Conservation (phyloP, 2,329 filamentous ascomycete genomes). For the Achaetomium macrosporum region DNA sequence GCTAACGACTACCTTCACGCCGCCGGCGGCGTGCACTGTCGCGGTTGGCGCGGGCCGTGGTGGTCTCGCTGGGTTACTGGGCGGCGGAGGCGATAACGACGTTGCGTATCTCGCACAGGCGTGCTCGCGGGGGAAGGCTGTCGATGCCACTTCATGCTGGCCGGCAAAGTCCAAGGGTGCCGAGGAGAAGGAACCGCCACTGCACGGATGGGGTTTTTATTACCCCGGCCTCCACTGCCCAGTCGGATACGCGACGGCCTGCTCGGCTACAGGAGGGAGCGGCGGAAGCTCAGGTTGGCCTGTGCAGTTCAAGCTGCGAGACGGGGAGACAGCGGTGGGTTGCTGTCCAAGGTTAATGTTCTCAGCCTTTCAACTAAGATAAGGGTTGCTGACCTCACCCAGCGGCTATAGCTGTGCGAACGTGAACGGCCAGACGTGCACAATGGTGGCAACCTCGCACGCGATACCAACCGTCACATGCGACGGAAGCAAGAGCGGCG, state of each 20-base stretch:
- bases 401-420: constrained; percentile 27
- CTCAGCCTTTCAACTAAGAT: not conserved
- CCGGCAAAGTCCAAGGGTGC: constrained; percentile 21
- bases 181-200: constrained; percentile 7
- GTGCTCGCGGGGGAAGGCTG: constrained; percentile 16
- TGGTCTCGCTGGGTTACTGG: constrained; percentile 10
- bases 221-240: constrained; percentile 26
- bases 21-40: constrained; percentile 24
- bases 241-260: constrained; percentile 24
- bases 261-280: constrained; percentile 23
- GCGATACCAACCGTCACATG: constrained; percentile 22
- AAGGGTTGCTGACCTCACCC: not conserved
- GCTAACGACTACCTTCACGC: constrained; percentile 26
- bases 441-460: constrained; percentile 22
- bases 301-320: constrained; percentile 24
- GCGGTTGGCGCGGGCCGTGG: constrained; percentile 20
- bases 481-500: constrained; percentile 17
- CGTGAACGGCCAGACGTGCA: constrained; percentile 26
- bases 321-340: constrained; percentile 26
- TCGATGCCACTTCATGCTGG: constrained; percentile 24
- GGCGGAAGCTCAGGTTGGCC: constrained; percentile 21
- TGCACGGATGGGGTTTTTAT: constrained; percentile 25
- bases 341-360: constrained; percentile 26
- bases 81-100: constrained; percentile 10
- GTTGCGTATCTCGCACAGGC: constrained; percentile 21